Evolutionary conservation across 192 early-diverging fungal species (phyloP).

Genomic region (Entophlyctis helioformis): DNA sequence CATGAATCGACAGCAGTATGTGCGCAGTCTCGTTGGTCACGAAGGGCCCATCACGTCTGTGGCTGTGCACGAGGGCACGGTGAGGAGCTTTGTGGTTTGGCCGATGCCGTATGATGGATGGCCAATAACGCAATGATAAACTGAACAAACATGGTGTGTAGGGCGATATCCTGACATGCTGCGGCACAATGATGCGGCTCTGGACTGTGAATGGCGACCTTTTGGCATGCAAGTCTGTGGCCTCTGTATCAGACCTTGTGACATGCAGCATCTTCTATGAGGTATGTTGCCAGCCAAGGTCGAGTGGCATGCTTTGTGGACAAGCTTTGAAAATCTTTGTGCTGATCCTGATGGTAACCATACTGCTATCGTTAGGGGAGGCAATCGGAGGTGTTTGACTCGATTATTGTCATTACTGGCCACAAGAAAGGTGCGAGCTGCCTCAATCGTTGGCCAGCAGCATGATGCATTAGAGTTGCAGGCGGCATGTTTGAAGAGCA

Average conservation of each 20-base stretch:
- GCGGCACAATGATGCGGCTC: background rate
- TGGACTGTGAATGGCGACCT: slow-evolving; percentile 10
- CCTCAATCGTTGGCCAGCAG: too few relatives aligned
- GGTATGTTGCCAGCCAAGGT: slow-evolving; percentile 2
- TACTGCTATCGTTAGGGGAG: too few relatives aligned
- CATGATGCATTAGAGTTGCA: too few relatives aligned
- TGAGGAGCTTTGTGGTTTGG: background rate
- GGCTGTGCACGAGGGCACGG: slow-evolving; percentile 4
- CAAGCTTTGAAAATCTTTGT: slow-evolving; percentile 1
- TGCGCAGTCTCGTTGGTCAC: slow-evolving; percentile 2
- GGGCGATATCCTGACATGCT: slow-evolving; percentile 6
- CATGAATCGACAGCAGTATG: slow-evolving; percentile 2
- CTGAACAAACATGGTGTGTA: too few relatives aligned
- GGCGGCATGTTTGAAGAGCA: too few relatives aligned
- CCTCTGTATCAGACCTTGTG: background rate
- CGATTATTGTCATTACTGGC: too few relatives aligned
- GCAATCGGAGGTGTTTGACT: too few relatives aligned
- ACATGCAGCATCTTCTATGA: background rate
- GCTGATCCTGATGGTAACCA: background rate
- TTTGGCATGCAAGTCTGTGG: background rate
- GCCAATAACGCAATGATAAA: background rate
- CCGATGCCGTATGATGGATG: background rate
- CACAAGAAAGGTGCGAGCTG: too few relatives aligned
- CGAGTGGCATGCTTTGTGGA: background rate
- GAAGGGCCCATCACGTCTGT: background rate